Conservation (phyloP, 2,329 filamentous ascomycete species). For the Kalmusia sp. region DNA sequence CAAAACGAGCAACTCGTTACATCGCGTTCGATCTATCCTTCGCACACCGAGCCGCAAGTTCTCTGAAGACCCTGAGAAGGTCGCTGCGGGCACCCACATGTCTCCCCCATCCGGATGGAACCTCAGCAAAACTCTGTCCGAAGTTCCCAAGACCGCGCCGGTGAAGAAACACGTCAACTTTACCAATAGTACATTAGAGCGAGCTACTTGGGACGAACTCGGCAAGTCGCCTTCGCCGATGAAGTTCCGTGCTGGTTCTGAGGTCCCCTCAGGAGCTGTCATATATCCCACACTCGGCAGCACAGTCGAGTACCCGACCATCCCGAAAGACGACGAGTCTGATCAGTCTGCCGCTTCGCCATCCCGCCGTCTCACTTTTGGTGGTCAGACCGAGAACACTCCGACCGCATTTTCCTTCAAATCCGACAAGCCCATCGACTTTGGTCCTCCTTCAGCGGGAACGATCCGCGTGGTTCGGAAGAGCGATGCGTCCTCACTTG, state of each 20-base stretch:
- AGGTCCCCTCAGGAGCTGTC: conserved; percentile 39
- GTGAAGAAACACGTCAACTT: conserved; percentile 84
- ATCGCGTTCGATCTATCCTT: conserved; percentile 70
- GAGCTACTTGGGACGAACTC: conserved; percentile 38
- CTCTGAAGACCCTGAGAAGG: conserved; percentile 64
- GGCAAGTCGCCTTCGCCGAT: conserved; percentile 45
- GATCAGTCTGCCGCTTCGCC: conserved; percentile 36
- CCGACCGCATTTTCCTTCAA: conserved; percentile 58
- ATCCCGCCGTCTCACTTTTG: conserved; percentile 44
- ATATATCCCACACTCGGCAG: conserved; percentile 38
- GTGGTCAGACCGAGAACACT: conserved; percentile 32
- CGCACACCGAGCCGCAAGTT: conserved; percentile 65
- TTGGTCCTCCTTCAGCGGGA: conserved; percentile 47
- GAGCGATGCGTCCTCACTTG: conserved; percentile 47
- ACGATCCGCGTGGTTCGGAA: conserved; percentile 54
- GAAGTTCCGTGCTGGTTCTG: conserved; percentile 43
- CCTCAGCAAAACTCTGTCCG: conserved; percentile 61
- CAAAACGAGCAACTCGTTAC: conserved; percentile 54
- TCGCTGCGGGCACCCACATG: conserved; percentile 66
- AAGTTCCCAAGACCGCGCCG: conserved; percentile 68
- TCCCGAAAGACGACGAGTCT: conserved; percentile 36
- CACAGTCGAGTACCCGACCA: conserved; percentile 46
- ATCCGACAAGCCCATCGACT: conserved; percentile 53
- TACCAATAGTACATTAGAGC: conserved; percentile 70
- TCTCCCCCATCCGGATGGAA: conserved; percentile 48